Conservation (phyloP, 2,329 filamentous ascomycete species). For the Chaetomiaceae sp. region DNA sequence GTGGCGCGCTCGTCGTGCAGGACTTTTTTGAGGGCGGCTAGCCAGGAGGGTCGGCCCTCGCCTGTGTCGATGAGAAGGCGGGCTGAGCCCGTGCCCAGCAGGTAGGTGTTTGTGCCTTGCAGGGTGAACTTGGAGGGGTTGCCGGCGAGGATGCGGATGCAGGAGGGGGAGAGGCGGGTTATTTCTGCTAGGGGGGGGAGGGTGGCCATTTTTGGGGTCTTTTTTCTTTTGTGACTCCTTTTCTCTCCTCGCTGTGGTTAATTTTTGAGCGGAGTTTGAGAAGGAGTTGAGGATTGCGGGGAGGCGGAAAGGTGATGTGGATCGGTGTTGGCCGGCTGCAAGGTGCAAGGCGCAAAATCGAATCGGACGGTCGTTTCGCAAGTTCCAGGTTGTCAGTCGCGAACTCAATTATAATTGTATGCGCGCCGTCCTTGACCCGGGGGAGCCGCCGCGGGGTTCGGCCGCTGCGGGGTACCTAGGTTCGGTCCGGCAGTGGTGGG, state of each 20-base stretch:
- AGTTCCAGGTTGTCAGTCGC: too few species aligned
- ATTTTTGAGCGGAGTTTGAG: too few species aligned
- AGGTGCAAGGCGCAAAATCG: too few species aligned
- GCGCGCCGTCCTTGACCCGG: too few species aligned
- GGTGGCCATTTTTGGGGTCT: slow-evolving; percentile 50
- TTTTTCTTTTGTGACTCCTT: too few species aligned
- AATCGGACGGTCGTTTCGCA: too few species aligned
- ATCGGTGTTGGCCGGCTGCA: not conserved
- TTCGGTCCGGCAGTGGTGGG: not conserved
- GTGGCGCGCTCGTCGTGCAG: slow-evolving; percentile 64
- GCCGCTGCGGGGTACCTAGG: slow-evolving; percentile 10
- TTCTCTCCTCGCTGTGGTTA: too few species aligned
- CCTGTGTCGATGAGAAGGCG: slow-evolving; percentile 88
- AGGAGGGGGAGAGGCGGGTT: slow-evolving; percentile 69
- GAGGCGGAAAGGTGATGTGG: not conserved
- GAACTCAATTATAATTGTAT: too few species aligned
- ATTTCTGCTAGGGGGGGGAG: slow-evolving; percentile 65
- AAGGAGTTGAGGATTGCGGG: too few species aligned
- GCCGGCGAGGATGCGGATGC: slow-evolving; percentile 80
- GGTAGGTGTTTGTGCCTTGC: slow-evolving; percentile 89
- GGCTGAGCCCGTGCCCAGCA: slow-evolving; percentile 68
- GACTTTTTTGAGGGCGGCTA: slow-evolving; percentile 56
- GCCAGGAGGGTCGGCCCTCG: slow-evolving; percentile 74
- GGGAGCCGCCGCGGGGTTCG: slow-evolving; percentile 1
- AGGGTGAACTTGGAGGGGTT: slow-evolving; percentile 81